Conservation (phyloP, 768 basidiomycete species). For the Pisolithus marmoratus region DNA sequence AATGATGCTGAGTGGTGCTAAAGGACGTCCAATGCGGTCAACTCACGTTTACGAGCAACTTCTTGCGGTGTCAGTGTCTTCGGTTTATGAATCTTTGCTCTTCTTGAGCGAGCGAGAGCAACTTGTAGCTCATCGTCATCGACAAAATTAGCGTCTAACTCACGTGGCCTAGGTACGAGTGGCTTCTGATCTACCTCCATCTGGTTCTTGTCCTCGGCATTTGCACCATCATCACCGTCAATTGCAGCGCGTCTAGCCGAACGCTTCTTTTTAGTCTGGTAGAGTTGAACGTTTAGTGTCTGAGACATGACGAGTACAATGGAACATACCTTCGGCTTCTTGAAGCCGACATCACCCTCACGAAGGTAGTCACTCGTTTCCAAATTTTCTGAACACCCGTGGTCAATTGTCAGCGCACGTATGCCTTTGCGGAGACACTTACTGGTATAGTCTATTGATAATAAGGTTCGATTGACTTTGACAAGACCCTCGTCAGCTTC, state of each 20-base stretch:
- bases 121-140: slow-evolving; percentile 99
- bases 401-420: background rate
- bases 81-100: slow-evolving; percentile 70
- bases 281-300: background rate
- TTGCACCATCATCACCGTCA: slow-evolving; percentile 34
- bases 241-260: slow-evolving; percentile 53
- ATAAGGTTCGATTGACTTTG: slow-evolving; percentile 70
- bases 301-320: background rate
- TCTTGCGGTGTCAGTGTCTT: slow-evolving; percentile 81
- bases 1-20: slow-evolving; percentile 2
- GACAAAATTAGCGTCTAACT: slow-evolving; percentile 85
- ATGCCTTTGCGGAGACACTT: slow-evolving; percentile 26
- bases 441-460: slow-evolving; percentile 91
- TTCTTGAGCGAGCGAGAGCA: slow-evolving; percentile 79
- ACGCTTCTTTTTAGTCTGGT: slow-evolving; percentile 90
- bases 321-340: slow-evolving; percentile 75
- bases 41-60: slow-evolving; percentile 68
- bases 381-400: slow-evolving; percentile 59
- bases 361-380: slow-evolving; percentile 83
- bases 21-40: background rate
- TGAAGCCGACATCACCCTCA: slow-evolving; percentile 91
- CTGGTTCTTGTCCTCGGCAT: slow-evolving; percentile 18
- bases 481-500: slow-evolving; percentile 46
- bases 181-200: slow-evolving; percentile 84
- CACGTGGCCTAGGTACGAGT: slow-evolving; percentile 58